Evolutionary conservation across 805 yeast species (phyloP).

Genomic region (Saccharomycopsis sp.): DNA sequence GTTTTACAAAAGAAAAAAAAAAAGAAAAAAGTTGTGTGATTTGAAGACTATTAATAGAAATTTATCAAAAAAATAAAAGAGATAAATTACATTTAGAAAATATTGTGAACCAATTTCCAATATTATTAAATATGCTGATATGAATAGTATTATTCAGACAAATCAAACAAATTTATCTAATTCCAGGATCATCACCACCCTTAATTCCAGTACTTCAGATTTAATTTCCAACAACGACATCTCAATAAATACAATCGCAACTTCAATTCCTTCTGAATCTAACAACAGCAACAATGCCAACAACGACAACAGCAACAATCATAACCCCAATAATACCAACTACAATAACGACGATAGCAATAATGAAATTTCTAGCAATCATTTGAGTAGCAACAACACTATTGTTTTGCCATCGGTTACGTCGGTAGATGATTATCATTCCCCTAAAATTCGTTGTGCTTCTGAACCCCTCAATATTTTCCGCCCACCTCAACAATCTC

Average conservation of each 20-base stretch:
- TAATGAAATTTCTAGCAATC: background rate
- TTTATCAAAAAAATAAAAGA: no score
- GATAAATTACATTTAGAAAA: no score
- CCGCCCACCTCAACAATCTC: background rate
- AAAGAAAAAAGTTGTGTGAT: no score
- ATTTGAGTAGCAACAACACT: background rate
- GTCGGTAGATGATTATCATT: background rate
- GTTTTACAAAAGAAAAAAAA: no score
- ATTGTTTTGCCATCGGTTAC: background rate
- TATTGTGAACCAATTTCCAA: no score
- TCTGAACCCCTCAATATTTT: background rate
- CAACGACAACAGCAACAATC: background rate
- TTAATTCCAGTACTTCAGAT: constrained; percentile 4
- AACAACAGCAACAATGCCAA: background rate
- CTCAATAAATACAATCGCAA: constrained; percentile 4
- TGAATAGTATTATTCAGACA: no score
- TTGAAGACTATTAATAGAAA: no score
- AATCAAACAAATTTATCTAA: no score
- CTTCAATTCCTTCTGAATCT: constrained; percentile 1
- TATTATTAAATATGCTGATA: no score
- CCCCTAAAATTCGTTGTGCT: constrained; percentile 2
- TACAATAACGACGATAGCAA: background rate
- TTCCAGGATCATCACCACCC: background rate
- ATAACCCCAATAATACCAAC: background rate
- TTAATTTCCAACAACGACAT: constrained; percentile 1